Base-by-base conservation (phyloP, 495 filamentous ascomycete genomes). In the Penicillium flavigenum region DNA sequence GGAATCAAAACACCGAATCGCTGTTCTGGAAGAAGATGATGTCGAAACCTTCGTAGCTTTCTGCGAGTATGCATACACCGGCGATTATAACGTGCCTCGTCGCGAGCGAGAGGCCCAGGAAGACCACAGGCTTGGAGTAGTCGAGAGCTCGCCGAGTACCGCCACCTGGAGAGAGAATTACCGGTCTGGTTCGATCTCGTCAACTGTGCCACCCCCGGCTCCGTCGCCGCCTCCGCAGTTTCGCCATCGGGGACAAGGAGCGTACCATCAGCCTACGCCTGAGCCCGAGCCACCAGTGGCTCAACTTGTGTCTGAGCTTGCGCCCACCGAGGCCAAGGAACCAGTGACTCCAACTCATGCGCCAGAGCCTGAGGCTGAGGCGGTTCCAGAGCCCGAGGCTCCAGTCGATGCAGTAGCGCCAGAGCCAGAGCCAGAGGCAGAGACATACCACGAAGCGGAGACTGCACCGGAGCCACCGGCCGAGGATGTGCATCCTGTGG, bases 61-160 rank as follows among this genome's bases (percentile, higher is more conserved):
- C 51, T 76, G 70, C 60, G 74, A 80, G 54, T 80, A 78, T 70
- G 77, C 77, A 46, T 81, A 81, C 51, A 75, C 72, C 1, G 77
- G 79, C 10, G 71, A 80, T 42, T 81, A 81, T 46, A 69, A 50
- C 19, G 72, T 76, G 22, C 76, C 71, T n/a, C 52, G 27, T 4
- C 43, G 36, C 17, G 42, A 54, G 27, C 57, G 48, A 36, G 59
- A 50, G 22, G 45, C 29, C 4, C 31, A 42, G 17, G 57, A 65
- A n/a, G 59, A 63, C 5, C 20, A 45, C 12, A 49, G 57, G n/a
- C 9, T 39, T 26, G 63, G 51, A 5, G 56, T 60, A 14, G 27
- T 55, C 16, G 59, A 66, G 32, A 48, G 29, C 39, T 46, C 49
- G 16, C 14, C 44, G 0, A 67, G 45, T 45, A 34, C 57, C 16